Conservation (phyloP, 2,329 filamentous ascomycete genomes). For the Beauveria asiatica region DNA sequence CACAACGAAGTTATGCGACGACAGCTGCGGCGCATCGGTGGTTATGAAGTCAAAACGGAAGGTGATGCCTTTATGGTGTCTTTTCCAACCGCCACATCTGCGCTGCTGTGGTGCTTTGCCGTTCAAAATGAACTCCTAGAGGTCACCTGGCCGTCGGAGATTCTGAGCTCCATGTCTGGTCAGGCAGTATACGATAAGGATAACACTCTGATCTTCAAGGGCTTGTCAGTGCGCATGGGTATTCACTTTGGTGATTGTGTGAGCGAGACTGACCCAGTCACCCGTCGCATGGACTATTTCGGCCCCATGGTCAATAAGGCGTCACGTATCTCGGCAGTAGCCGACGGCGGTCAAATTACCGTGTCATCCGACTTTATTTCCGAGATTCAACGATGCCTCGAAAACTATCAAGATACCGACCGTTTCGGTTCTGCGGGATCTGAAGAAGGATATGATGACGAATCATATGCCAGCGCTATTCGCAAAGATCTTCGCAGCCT, state of each 20-base stretch:
- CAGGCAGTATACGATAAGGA: slow-evolving; percentile 77
- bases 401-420: slow-evolving; percentile 81
- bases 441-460: slow-evolving; percentile 62
- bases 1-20: slow-evolving; percentile 96
- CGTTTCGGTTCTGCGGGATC: slow-evolving; percentile 58
- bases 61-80: slow-evolving; percentile 99
- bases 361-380: slow-evolving; percentile 96
- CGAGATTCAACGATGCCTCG: slow-evolving; percentile 84
- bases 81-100: slow-evolving; percentile 91
- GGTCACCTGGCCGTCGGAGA: slow-evolving; percentile 87
- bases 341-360: slow-evolving; percentile 93
- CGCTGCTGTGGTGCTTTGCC: slow-evolving; percentile 91
- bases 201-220: slow-evolving; percentile 83
- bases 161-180: slow-evolving; percentile 77
- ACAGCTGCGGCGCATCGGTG: slow-evolving; percentile 85
- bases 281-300: slow-evolving; percentile 98
- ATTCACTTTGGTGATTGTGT: slow-evolving; percentile 93
- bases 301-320: slow-evolving; percentile 99
- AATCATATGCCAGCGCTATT: slow-evolving; percentile 66
- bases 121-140: slow-evolving; percentile 84
- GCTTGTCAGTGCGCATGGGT: slow-evolving; percentile 93
- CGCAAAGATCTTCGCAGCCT: slow-evolving; percentile 80
- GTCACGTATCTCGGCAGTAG: slow-evolving; percentile 85
- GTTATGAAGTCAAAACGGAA: slow-evolving; percentile 99
- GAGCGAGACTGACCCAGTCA: slow-evolving; percentile 92